phyloP scores from a whole-genome alignment of 495 filamentous ascomycete genomes.

The Aspergillus haitiensis region DNA sequence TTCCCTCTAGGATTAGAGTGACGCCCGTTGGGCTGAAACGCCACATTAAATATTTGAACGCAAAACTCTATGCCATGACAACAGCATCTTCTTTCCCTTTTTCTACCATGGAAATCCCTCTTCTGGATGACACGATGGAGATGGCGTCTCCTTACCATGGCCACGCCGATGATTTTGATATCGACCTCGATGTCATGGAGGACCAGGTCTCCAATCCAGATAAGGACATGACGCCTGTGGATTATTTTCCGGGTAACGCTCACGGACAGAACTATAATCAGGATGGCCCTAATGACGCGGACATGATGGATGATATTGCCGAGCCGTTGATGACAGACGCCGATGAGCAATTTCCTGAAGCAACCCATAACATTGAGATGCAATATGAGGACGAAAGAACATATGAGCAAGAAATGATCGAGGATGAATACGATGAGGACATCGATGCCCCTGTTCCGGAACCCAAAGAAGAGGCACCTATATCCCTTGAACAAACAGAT shows the following conservation, averaged over 20 bases:
- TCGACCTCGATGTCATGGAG: conserved; percentile 68
- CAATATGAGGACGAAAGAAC: conserved; percentile 34
- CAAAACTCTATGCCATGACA: conserved; percentile 41
- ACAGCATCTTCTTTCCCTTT: conserved; percentile 35
- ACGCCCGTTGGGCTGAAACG: conserved; percentile 18
- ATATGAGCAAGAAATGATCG: conserved; percentile 48
- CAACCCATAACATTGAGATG: conserved; percentile 38
- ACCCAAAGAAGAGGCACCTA: conserved; percentile 28
- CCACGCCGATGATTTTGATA: conserved; percentile 68
- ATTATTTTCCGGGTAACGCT: conserved; percentile 38
- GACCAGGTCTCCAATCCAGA: conserved; percentile 53
- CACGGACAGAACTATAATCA: conserved; percentile 37
- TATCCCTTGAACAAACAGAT: conserved; percentile 14
- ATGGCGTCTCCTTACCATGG: conserved; percentile 51
- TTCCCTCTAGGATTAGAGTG: not conserved
- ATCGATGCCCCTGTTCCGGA: conserved; percentile 34
- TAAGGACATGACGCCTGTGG: conserved; percentile 63
- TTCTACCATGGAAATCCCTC: conserved; percentile 45
- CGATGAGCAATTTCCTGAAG: conserved; percentile 33
- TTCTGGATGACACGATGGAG: conserved; percentile 53
- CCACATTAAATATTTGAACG: conserved; percentile 27
- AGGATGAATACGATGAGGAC: conserved; percentile 43
- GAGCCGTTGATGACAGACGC: conserved; percentile 44
- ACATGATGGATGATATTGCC: conserved; percentile 51
- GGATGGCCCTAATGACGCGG: conserved; percentile 43